Evolutionary conservation across 331 rosid species (phyloP), one percentile per base, ranked within the genome.

Genomic region (Spiraea crenata): DNA sequence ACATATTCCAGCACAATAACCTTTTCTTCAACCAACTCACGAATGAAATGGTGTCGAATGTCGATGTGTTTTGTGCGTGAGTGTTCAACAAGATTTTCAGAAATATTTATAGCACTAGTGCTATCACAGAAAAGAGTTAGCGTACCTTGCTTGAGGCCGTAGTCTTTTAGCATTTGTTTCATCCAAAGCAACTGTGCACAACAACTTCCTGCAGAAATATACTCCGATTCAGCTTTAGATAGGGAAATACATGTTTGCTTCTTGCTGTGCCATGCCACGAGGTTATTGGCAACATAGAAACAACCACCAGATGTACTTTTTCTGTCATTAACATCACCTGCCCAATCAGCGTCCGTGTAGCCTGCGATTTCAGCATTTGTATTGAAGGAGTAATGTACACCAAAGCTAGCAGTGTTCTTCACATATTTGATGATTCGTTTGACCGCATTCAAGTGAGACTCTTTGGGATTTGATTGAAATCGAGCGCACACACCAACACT

Each of bases 161-260:
- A 71, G 37, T 56, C 67, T 9, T 1, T 2, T 0, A 59, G 5
- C 67, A 57, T 71, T 12, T 72, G 49, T 12, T 62, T 61, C 70
- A 72, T 60, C 75, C 63, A 72, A 3, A 72, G n/a, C 5, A 72
- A 2, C 5, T 72, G 48, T 0, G 69, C 49, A 9, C 40, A 72
- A 1, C 51, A 35, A 3, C 60, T 61, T 0, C 42, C 60, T 1
- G 20, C 70, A 6, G 5, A 41, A 0, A 72, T 60, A 6, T 61
- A 61, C 3, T 72, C 9, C 0, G 70, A 62, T 42, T 61, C 25
- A 1, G 8, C 34, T 3, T 44, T 61, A 13, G 50, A 62, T 0
- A 61, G 1, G 0, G 50, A 71, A 4, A 42, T 13, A 20, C 5
- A 71, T 31, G 58, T 71, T 0, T 71, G 38, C n/a, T 71, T 71